Percentiles rank a stretch among this genome's conserved stretches.
These are phyloP conservation scores for Logfia minima DNA, from an alignment of 129 eudicot species.

Conservation along the genomic window DNA sequence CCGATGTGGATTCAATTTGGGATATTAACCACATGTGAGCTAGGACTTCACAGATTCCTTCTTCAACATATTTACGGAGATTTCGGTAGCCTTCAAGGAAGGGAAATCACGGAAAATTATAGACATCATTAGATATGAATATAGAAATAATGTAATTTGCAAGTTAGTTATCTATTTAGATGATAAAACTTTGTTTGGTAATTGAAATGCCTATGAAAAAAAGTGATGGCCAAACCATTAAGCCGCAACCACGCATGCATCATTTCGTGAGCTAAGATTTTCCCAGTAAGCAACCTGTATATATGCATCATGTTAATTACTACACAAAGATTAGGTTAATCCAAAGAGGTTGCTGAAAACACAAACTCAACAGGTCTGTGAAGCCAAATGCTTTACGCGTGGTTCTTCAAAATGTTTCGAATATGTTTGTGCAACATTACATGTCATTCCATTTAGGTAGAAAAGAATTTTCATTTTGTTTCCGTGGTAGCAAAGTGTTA, in stretches of 20 bases:
- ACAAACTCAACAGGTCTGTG: background rate
- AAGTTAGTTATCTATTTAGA: too few relatives aligned
- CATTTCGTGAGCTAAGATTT: constrained; percentile 89
- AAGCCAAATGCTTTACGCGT: background rate
- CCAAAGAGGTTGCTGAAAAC: background rate
- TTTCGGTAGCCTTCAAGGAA: constrained; percentile 51
- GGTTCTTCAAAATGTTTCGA: background rate
- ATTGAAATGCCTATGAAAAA: background rate
- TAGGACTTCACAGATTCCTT: constrained; percentile 86
- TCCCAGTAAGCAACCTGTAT: constrained; percentile 77
- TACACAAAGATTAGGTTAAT: background rate
- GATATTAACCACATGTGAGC: constrained; percentile 87
- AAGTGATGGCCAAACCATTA: constrained; percentile 44
- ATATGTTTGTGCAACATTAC: background rate
- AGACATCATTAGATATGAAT: background rate
- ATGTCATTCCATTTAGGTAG: background rate
- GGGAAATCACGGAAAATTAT: background rate
- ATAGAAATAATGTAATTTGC: too few relatives aligned
- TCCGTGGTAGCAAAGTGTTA: background rate
- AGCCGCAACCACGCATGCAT: constrained; percentile 95
- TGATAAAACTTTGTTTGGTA: background rate
- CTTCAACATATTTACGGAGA: constrained; percentile 75
- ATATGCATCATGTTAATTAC: constrained; percentile 5
- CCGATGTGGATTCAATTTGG: constrained; percentile 42
- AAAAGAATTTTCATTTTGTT: too few relatives aligned